A percentile compares a stretch with the other conserved stretches of the same genome.
Evolutionary conservation across 352 stramenopile genomes (phyloP).

Genomic region (Globisporangium paddicum): DNA sequence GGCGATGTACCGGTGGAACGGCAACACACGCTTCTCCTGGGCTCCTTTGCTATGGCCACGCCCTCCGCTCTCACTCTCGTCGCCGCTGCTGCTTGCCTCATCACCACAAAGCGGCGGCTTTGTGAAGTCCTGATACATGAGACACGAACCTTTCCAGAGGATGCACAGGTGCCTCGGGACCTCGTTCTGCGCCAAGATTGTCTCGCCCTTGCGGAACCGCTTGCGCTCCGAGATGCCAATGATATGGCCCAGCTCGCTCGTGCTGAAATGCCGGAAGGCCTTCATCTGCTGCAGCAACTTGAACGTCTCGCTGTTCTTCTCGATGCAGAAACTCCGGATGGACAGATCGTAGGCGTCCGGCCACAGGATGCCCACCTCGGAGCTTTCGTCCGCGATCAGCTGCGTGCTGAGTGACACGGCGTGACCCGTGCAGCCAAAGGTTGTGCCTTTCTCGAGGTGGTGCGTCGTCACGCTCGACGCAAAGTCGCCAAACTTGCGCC

Average conservation of each 20-base stretch:
- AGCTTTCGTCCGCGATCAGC: constrained; percentile 61
- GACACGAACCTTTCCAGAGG: constrained; percentile 60
- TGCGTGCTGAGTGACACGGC: constrained; percentile 36
- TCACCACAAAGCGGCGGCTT: constrained; percentile 30
- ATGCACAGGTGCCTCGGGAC: constrained; percentile 45
- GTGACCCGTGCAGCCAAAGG: constrained; percentile 60
- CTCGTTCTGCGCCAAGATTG: constrained; percentile 61
- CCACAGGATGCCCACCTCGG: constrained; percentile 64
- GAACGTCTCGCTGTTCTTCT: constrained; percentile 63
- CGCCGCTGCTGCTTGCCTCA: constrained; percentile 6
- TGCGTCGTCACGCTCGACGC: constrained; percentile 58
- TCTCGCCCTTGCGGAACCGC: constrained; percentile 60
- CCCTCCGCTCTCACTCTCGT: constrained; percentile 6
- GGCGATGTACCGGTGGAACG: constrained; percentile 56
- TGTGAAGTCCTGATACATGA: constrained; percentile 63
- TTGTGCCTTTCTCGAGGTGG: constrained; percentile 45
- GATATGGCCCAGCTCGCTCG: constrained; percentile 59
- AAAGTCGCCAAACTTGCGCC: constrained; percentile 57
- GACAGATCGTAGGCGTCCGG: constrained; percentile 47
- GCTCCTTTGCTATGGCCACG: constrained; percentile 9
- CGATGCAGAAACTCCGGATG: constrained; percentile 49
- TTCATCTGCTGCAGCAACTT: constrained; percentile 63
- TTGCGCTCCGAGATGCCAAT: constrained; percentile 71
- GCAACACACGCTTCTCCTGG: constrained; percentile 23
- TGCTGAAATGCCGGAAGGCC: constrained; percentile 52